Base-by-base conservation (phyloP, 2,329 filamentous ascomycete genomes). In the Alternaria postmessia region DNA sequence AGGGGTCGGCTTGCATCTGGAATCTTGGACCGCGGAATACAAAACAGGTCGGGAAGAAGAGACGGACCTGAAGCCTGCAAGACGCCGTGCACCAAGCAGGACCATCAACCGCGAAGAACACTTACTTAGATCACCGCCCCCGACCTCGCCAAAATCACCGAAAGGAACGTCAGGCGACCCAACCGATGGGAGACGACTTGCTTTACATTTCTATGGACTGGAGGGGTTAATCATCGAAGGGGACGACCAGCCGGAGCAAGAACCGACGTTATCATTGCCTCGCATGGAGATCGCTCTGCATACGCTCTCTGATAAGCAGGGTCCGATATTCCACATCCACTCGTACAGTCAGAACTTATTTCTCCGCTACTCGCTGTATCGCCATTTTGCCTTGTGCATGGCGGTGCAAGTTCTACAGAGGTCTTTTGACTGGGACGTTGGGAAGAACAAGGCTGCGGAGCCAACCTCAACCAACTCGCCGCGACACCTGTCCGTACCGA, bases 211-310 rank as follows among this genome's bases (percentile, higher is more conserved):
- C 38, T 88, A 91, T 62, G 93, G 93, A 0, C 83, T 99, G 4
- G 95, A 98, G 77, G 93, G 90, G 0, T 94, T 95, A 69, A 91
- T 98, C 49, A 89, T 98, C 48, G 95, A 99, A 75, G 91, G 91
- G 0, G 86, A 90, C 3, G 92, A 97, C 63, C 91, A 88, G 63
- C 90, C 93, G 78, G 93, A 97, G 75, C 82, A 88, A 3, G 93
- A 97, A 58, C 89, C 94, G 0, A 98, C 97, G 74, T 78, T 98
- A 65, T 91, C 88, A 41, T 83, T 99, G 60, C 95, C 96, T 28
- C 88, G 90, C 34, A 93, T 96, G 68, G 95, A 99, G 75, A 83
- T 97, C 28, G 90, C 92, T 1, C 86, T 98, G 57, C 93, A 90
- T 28, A 96, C 95, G 0, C 85, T 89, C 4, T 96, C 92, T 65